Evolutionary conservation across 2,329 filamentous ascomycete species (phyloP).

Genomic region (Botrytis elliptica): DNA sequence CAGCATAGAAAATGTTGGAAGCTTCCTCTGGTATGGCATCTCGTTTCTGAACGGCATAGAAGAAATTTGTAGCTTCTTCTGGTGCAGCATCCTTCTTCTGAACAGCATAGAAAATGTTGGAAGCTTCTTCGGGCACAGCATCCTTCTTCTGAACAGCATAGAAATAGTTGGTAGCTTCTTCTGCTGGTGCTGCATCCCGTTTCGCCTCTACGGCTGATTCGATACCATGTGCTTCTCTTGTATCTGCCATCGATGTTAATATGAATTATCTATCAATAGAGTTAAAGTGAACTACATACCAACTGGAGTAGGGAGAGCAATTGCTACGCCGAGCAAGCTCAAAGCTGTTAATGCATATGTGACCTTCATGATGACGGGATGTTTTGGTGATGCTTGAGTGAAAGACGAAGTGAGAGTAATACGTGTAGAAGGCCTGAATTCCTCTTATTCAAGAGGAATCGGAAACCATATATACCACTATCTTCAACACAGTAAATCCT

Average conservation of each 20-base stretch:
- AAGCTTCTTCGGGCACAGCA: neutral
- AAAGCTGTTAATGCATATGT: neutral
- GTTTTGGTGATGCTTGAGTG: neutral
- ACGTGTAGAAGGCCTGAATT: no score
- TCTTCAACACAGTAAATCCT: no score
- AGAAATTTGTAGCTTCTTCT: neutral
- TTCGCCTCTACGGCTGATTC: neutral
- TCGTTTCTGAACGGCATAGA: neutral
- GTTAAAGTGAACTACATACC: neutral
- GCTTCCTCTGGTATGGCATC: neutral
- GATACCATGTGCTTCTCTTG: neutral
- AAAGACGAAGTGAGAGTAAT: neutral
- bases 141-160: neutral
- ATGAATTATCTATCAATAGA: neutral
- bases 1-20: neutral
- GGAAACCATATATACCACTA: neutral
- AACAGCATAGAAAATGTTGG: neutral
- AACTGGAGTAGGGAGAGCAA: neutral
- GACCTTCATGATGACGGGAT: constrained; percentile 11
- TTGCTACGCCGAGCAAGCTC: constrained; percentile 2
- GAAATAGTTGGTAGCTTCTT: neutral
- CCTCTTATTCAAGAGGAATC: neutral
- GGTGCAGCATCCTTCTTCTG: neutral
- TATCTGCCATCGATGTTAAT: neutral
- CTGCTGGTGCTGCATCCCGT: neutral